These are phyloP conservation scores for Fagopyrum esculentum DNA, from an alignment of 148 eudicot genomes.

Conservation along the genomic window DNA sequence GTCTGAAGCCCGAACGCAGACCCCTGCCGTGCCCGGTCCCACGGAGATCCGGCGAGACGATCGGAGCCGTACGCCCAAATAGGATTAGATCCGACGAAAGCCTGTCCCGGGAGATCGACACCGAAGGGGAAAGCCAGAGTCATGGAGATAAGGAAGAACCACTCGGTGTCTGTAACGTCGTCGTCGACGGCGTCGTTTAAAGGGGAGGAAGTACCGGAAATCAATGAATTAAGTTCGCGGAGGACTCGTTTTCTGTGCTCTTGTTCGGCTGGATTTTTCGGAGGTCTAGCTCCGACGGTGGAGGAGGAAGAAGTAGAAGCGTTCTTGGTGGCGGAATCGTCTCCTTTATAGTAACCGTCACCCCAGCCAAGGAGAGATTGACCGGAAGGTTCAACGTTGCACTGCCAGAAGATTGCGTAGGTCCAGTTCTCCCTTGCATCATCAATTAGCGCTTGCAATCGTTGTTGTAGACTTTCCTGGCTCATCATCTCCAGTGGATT, in stretches of 20 bases:
- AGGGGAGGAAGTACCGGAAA: constrained; percentile 40
- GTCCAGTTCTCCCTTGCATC: constrained; percentile 55
- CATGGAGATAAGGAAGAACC: constrained; percentile 82
- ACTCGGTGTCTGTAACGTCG: constrained; percentile 76
- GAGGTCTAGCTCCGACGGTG: constrained; percentile 3
- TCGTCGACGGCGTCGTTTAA: constrained; percentile 39
- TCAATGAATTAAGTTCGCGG: constrained; percentile 65
- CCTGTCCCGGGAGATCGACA: constrained; percentile 64
- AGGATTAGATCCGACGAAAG: constrained; percentile 25
- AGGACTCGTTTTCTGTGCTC: constrained; percentile 67
- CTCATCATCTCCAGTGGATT: constrained; percentile 16
- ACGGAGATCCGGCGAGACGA: constrained; percentile 26
- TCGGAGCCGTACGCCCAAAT: constrained; percentile 67
- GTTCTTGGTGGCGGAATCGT: constrained; percentile 17
- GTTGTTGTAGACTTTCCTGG: constrained; percentile 67
- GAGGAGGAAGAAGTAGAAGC: neutral
- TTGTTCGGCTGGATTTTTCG: constrained; percentile 45
- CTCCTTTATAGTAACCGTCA: constrained; percentile 90
- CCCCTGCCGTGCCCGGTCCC: constrained; percentile 55
- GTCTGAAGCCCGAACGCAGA: constrained; percentile 49
- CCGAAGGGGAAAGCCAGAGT: constrained; percentile 56
- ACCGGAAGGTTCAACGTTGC: constrained; percentile 29
- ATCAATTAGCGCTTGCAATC: constrained; percentile 69
- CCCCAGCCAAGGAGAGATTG: constrained; percentile 63
- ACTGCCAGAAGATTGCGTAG: constrained; percentile 95